Conservation (phyloP, 2,329 filamentous ascomycete species). For the Colletotrichum tropicicola region DNA sequence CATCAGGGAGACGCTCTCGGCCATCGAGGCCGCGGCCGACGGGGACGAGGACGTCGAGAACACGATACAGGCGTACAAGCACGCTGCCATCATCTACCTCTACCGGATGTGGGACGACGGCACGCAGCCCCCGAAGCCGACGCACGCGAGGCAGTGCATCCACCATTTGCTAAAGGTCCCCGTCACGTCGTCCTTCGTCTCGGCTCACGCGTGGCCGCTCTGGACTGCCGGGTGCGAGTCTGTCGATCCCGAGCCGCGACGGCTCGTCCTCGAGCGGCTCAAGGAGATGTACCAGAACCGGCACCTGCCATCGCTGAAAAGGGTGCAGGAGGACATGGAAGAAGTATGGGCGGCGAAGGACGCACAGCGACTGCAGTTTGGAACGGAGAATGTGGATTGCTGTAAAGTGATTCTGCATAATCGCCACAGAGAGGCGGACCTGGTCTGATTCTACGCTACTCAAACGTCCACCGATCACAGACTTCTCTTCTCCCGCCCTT, state of each 20-base stretch:
- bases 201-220: slow-evolving; percentile 41
- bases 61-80: slow-evolving; percentile 40
- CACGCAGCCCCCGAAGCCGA: slow-evolving; percentile 28
- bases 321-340: slow-evolving; percentile 39
- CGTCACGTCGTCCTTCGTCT: slow-evolving; percentile 38
- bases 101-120: slow-evolving; percentile 39
- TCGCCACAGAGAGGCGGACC: slow-evolving; percentile 15
- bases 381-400: slow-evolving; percentile 41
- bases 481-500: too few relatives aligned
- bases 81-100: slow-evolving; percentile 42
- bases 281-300: slow-evolving; percentile 39
- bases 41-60: slow-evolving; percentile 33
- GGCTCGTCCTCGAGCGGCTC: slow-evolving; percentile 35
- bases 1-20: neutral
- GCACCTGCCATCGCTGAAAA: slow-evolving; percentile 38
- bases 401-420: slow-evolving; percentile 31
- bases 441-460: neutral
- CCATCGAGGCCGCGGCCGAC: neutral
- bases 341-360: slow-evolving; percentile 42
- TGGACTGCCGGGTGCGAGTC: slow-evolving; percentile 44
- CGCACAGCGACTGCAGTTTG: slow-evolving; percentile 34
- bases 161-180: slow-evolving; percentile 36
- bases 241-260: slow-evolving; percentile 33
- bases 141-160: slow-evolving; percentile 37
- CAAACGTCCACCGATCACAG: neutral